Base-by-base conservation (phyloP, 2,329 filamentous ascomycete genomes). In the Paraconiothyrium brasiliense region DNA sequence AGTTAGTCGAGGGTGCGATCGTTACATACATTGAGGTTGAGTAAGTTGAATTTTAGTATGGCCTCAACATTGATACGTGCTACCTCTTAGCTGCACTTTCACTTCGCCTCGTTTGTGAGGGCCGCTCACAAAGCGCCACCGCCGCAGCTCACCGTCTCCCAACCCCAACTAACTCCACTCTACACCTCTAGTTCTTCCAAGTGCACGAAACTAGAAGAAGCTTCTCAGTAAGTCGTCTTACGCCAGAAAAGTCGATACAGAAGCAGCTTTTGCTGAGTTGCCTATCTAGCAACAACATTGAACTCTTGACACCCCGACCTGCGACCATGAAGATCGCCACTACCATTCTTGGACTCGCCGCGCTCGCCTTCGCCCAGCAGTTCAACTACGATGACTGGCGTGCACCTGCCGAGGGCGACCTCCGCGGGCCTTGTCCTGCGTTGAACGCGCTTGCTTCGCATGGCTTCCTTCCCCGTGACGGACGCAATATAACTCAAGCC, bases 371-470 rank as follows among this genome's bases (percentile, higher is more conserved):
- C 5, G 48, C 27, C 16, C 48, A 52, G 14, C 48, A 52, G 14
- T 43, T 58, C 41, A 47, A 58, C 49, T 61, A 44, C 24, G 55
- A 48, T 14, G 24, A 61, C 43, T 56, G 54, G 54, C 54, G 20
- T 24, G 37, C 57, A 16, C 62, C 65, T 41, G 32, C 49, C 11
- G 13, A 49, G 20, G 52, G 63, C 13, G 67, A 69, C 22, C 55
- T 69, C 10, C 69, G 69, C n/a, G 65, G 67, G 10, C 74, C 73
- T 14, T 77, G 75, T 43, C 74, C 74, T 9, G 72, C 64, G 8
- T 47, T 76, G 24, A 78, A 77, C 35, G 67, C 72, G 11, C 66
- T 73, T 50, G 73, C 74, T 8, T 77, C 77, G 44, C 74, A 76
- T 58, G 66, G 54, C 13, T 70, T 77, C 59, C 59, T 78, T n/a